Conservation (phyloP, 106 monocot species). For the Phalaenopsis equestris region DNA sequence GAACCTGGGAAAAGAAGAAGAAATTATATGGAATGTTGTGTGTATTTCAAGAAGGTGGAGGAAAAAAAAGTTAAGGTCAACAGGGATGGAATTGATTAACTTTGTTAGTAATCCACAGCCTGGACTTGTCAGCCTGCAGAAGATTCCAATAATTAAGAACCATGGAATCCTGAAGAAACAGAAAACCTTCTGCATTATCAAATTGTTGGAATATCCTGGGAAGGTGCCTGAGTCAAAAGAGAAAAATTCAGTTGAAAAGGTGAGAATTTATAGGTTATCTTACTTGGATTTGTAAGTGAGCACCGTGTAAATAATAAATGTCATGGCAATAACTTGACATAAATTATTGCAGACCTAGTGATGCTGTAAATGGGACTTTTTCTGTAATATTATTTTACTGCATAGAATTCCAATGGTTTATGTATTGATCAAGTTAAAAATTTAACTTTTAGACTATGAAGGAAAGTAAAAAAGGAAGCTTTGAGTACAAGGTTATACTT, state of each 20-base stretch:
- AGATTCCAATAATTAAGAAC: slow-evolving; percentile 88
- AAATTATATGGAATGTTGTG: not conserved
- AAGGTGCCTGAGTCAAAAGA: slow-evolving; percentile 31
- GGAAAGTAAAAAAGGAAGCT: too few relatives aligned
- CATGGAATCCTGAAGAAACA: slow-evolving; percentile 82
- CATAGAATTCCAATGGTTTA: too few relatives aligned
- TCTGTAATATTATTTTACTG: too few relatives aligned
- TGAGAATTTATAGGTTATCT: too few relatives aligned
- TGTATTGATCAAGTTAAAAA: too few relatives aligned
- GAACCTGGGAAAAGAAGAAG: slow-evolving; percentile 24
- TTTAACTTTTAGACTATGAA: too few relatives aligned
- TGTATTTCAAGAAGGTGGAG: not conserved
- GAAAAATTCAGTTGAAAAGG: not conserved
- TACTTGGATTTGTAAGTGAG: too few relatives aligned
- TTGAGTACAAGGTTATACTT: too few relatives aligned
- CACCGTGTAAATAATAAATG: too few relatives aligned
- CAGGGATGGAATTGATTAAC: slow-evolving; percentile 11
- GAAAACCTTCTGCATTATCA: slow-evolving; percentile 64
- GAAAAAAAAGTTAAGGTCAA: not conserved
- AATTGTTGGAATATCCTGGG: slow-evolving; percentile 58
- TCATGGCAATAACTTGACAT: too few relatives aligned
- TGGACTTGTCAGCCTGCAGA: slow-evolving; percentile 65
- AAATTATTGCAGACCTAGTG: too few relatives aligned
- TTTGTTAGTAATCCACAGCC: slow-evolving; percentile 84
- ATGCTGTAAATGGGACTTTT: too few relatives aligned